Base-by-base conservation (phyloP, 1,284 basidiomycete species). In the Fistulina hepatica region DNA sequence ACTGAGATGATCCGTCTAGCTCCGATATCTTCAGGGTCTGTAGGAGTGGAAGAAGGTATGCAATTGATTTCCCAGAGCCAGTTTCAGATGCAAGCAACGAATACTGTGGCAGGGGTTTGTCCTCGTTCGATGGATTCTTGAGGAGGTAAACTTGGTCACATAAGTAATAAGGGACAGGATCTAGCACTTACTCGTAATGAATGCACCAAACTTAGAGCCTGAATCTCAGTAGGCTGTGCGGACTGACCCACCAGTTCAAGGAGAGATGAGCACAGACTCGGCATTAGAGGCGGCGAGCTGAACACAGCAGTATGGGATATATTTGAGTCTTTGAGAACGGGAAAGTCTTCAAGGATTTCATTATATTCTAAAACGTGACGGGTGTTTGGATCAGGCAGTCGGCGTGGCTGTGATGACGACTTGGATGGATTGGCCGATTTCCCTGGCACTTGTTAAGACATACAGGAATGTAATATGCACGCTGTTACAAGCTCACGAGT, bases 21-120 rank as follows among this genome's bases (percentile, higher is more conserved):
- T 84, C 77, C 2, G 67, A 65, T 35, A 61, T 54, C 55, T 92
- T 92, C 48, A 92, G 64, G 40, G 71, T 63, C 47, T 91, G 82
- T 3, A 92, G 64, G 33, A 92, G 55, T 0, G 89, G 89, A 2
- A 92, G 66, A 23, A 92, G 71, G 53, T 91, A 92, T 1, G 89
- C 88, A n/a, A 91, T 70, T 3, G 82, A 88, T 61, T 93, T 93
- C 2, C 89, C 89, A 0, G 84, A 88, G 6, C 89, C 89, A 0
- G 89, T 92, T 58, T 92, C 89, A 0, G 82, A 80, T 0, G 85
- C 88, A 2, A 93, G 67, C 8, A 92, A n/a, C n/a, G n/a, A n/a
- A n/a, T n/a, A n/a, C n/a, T n/a, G n/a, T n/a, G n/a, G n/a, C n/a
- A n/a, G n/a, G n/a, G n/a, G n/a, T n/a, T n/a, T n/a, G n/a, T n/a